Percentiles rank a stretch among this genome's conserved stretches.
Conservation (phyloP, 1,284 basidiomycete genomes). For the Fomitiporia mediterranea region DNA sequence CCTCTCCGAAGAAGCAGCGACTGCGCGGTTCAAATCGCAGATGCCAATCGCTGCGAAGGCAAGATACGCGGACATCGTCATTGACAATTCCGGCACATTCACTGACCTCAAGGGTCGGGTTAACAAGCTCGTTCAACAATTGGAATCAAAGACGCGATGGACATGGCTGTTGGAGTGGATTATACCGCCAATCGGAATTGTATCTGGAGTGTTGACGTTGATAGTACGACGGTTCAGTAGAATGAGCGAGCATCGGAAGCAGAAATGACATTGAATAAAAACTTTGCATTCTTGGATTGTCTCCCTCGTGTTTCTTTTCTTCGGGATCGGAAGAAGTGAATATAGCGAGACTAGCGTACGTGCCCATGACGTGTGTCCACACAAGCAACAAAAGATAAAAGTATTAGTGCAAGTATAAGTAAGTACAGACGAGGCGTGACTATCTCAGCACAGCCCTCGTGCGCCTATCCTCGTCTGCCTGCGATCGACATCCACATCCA, state of each 20-base stretch:
- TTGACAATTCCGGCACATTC: conserved; percentile 84
- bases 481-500: not conserved
- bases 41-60: conserved; percentile 78
- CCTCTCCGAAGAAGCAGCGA: conserved; percentile 59
- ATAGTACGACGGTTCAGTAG: conserved; percentile 25
- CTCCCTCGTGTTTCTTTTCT: too few species aligned
- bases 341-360: too few species aligned
- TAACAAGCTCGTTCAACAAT: conserved; percentile 51
- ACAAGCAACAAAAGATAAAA: too few species aligned
- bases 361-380: too few species aligned
- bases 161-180: conserved; percentile 77
- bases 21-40: conserved; percentile 76
- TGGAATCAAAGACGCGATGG: conserved; percentile 56
- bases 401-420: too few species aligned
- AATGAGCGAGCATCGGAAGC: not conserved
- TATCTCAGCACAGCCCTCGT: too few species aligned
- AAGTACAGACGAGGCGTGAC: too few species aligned
- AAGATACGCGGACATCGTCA: conserved; percentile 76
- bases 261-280: not conserved
- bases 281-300: too few species aligned
- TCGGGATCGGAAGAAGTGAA: too few species aligned
- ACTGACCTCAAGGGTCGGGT: conserved; percentile 71
- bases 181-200: conserved; percentile 68
- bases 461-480: too few species aligned
- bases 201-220: conserved; percentile 35